phyloP scores from a whole-genome alignment of 208 protist genomes.

The Porcisia deanei region DNA sequence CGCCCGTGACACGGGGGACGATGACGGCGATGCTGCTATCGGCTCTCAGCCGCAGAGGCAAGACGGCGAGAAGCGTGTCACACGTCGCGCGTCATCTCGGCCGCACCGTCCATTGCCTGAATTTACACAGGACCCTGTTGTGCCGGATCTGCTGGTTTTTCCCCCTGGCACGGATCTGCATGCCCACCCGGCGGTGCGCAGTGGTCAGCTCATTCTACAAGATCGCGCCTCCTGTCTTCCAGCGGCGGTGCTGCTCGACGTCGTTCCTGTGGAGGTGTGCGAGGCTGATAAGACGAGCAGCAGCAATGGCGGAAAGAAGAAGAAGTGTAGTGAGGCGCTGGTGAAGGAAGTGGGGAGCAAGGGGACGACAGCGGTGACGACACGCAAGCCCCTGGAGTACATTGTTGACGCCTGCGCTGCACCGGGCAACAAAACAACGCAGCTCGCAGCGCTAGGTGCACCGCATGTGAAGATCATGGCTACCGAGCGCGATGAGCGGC shows the following conservation, averaged over 20 bases:
- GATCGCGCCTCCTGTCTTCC: slow-evolving; percentile 93
- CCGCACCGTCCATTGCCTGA: slow-evolving; percentile 37
- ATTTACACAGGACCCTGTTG: slow-evolving; percentile 73
- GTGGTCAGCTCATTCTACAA: slow-evolving; percentile 87
- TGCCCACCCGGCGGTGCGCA: slow-evolving; percentile 82
- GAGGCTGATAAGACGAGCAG: neutral
- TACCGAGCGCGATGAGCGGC: slow-evolving; percentile 78
- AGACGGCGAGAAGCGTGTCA: slow-evolving; percentile 3
- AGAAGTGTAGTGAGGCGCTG: neutral
- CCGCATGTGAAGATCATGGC: slow-evolving; percentile 83
- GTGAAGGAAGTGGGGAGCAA: neutral
- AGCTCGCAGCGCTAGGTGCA: slow-evolving; percentile 77
- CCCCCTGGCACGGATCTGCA: slow-evolving; percentile 86
- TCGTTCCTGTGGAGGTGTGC: slow-evolving; percentile 39
- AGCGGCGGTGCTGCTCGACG: slow-evolving; percentile 81
- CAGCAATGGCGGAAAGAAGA: neutral
- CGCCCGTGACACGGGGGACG: slow-evolving; percentile 3
- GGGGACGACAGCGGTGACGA: neutral
- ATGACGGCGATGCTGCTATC: neutral
- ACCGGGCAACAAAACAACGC: slow-evolving; percentile 93
- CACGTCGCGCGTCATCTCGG: slow-evolving; percentile 12
- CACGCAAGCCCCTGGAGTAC: slow-evolving; percentile 64
- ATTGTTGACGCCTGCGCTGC: slow-evolving; percentile 91
- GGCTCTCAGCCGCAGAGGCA: neutral
- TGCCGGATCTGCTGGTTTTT: slow-evolving; percentile 85